Evolutionary conservation across 306 rosid genomes (phyloP).

Genomic region (Pachyrhizus erosus): DNA sequence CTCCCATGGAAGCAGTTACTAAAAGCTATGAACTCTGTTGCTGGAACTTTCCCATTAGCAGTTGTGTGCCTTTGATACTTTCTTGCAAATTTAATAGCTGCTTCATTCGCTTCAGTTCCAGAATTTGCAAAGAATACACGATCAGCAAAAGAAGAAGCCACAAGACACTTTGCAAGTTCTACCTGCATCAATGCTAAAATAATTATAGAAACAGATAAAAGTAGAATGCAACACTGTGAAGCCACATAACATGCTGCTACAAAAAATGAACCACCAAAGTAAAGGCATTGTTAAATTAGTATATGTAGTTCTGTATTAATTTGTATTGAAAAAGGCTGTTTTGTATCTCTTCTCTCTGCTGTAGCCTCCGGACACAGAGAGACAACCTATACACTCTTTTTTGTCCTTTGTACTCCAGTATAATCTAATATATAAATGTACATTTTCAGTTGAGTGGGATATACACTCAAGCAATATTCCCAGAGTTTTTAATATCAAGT

Average conservation of each 20-base stretch:
- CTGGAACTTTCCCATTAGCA: constrained; percentile 62
- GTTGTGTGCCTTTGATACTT: constrained; percentile 74
- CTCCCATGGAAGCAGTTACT: constrained; percentile 91
- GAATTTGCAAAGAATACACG: constrained; percentile 88
- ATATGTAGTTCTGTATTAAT: too few relatives aligned
- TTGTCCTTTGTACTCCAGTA: too few relatives aligned
- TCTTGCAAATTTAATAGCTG: constrained; percentile 91
- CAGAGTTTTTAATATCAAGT: too few relatives aligned
- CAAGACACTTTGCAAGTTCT: constrained; percentile 82
- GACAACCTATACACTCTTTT: too few relatives aligned
- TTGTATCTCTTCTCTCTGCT: too few relatives aligned
- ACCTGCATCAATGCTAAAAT: constrained; percentile 59
- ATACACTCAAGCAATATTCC: too few relatives aligned
- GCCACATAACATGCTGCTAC: neutral
- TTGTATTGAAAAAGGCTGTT: too few relatives aligned
- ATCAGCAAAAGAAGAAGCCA: constrained; percentile 79
- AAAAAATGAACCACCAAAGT: constrained; percentile 1
- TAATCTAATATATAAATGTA: too few relatives aligned
- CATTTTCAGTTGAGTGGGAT: too few relatives aligned
- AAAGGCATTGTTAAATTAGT: too few relatives aligned
- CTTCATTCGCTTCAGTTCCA: constrained; percentile 97
- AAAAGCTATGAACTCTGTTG: constrained; percentile 78
- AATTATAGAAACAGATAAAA: constrained; percentile 1
- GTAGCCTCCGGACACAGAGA: too few relatives aligned
- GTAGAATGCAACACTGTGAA: neutral